These are phyloP conservation scores for Paxillus ammoniavirescens DNA, from an alignment of 768 basidiomycete species.

Conservation along the genomic window DNA sequence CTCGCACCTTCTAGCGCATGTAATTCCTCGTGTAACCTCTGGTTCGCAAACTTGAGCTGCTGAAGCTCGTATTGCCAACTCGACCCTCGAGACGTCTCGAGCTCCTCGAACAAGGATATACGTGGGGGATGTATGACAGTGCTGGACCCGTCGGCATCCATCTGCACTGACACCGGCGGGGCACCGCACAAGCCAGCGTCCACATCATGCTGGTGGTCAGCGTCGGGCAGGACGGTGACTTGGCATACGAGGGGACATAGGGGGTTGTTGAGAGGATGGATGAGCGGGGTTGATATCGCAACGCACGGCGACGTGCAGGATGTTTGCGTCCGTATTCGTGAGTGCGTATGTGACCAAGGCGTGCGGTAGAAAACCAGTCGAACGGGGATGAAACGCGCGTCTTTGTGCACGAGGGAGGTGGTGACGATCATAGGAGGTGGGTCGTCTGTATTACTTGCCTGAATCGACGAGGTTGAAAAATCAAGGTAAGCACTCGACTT, in stretches of 20 bases:
- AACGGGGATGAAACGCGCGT: conserved; percentile 28
- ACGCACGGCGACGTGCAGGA: background rate
- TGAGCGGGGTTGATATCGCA: conserved; percentile 3
- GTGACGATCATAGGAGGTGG: conserved; percentile 19
- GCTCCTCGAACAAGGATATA: conserved; percentile 67
- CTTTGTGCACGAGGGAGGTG: conserved; percentile 39
- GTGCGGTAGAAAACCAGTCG: conserved; percentile 41
- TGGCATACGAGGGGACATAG: conserved; percentile 31
- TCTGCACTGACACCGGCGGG: background rate
- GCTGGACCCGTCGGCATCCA: background rate
- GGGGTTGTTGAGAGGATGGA: conserved; percentile 17
- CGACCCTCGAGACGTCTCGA: conserved; percentile 62
- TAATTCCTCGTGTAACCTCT: conserved; percentile 60
- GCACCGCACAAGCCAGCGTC: background rate
- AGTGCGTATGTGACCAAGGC: conserved; percentile 8
- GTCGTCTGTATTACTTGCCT: conserved; percentile 13
- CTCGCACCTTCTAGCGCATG: conserved; percentile 34
- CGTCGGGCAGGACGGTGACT: conserved; percentile 18
- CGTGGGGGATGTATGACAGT: conserved; percentile 11
- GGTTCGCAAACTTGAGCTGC: conserved; percentile 73
- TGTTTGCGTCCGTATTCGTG: background rate
- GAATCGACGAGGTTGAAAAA: background rate
- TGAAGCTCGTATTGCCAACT: conserved; percentile 95
- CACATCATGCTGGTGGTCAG: background rate
- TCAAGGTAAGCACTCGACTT: background rate